Base-by-base conservation (phyloP, 768 basidiomycete species). In the Lanmaoa pseudosensibilis region DNA sequence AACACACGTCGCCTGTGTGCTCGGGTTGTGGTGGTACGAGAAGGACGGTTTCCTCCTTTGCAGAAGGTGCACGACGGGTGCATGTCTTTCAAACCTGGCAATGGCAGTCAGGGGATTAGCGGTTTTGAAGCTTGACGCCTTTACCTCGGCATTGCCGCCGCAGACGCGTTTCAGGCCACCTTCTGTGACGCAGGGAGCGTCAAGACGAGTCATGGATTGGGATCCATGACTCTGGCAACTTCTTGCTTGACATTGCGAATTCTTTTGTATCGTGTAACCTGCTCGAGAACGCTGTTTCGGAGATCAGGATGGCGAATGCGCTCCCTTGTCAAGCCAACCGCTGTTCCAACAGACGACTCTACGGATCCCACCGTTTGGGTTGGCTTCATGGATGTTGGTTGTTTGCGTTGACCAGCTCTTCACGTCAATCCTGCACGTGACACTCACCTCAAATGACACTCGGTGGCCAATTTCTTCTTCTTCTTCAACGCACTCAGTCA, bases 351-450 rank as follows among this genome's bases (percentile, higher is more conserved):
- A 7, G 36, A 37, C 16, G 41, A 23, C 23, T 43, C 23, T 16
- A 10, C 8, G 16, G 23, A 25, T 25, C 23, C 16, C 2, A 7
- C 15, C 8, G 23, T 16, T 16, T 43, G 15, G 8, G 10, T 25
- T 36, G 34, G 30, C 9, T 32, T 32, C 32, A 11, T 32, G 32
- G 32, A 32, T 4, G 32, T 32, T 32, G 32, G 10, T 32, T 7
- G 27, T 30, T 30, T 7, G 6, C 6, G 27, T 27, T 27, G 27
- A 27, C 27, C 6, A 30, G 6, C 6, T 30, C 27, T n/a, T n/a
- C n/a, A n/a, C n/a, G n/a, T n/a, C n/a, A n/a, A n/a, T n/a, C n/a
- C 88, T 88, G 66, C 62, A 65, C 64, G 64, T 65, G 64, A 55
- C 45, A 30, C 45, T 13, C 13, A 30, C 18, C 38, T 30, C 13